These are phyloP conservation scores for Artemisia annua DNA, from an alignment of 129 eudicot genomes.

Conservation along the genomic window DNA sequence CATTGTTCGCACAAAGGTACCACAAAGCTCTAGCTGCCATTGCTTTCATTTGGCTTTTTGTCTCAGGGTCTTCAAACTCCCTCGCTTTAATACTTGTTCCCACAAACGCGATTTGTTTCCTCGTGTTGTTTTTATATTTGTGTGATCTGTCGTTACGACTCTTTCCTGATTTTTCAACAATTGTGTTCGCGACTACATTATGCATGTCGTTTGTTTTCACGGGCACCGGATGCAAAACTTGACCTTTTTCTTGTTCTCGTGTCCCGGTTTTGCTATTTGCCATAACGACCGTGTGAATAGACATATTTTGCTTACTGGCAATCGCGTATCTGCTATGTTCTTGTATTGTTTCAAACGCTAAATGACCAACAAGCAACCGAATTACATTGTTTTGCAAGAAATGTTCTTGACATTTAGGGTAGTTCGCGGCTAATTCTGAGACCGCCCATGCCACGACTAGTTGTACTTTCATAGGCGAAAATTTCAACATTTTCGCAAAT, in stretches of 20 bases:
- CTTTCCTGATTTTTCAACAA: conserved; percentile 23
- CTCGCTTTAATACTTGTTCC: conserved; percentile 54
- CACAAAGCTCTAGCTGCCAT: conserved; percentile 67
- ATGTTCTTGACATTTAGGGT: conserved; percentile 61
- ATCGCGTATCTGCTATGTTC: conserved; percentile 56
- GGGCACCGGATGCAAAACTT: conserved; percentile 21
- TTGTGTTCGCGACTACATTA: conserved; percentile 38
- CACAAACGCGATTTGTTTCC: conserved; percentile 20
- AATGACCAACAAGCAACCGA: conserved; percentile 51
- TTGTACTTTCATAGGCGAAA: conserved; percentile 51
- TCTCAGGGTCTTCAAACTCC: conserved; percentile 51
- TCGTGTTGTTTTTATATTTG: conserved; percentile 3
- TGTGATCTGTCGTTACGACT: conserved; percentile 3
- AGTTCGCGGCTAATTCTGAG: conserved; percentile 51
- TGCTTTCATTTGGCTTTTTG: conserved; percentile 63
- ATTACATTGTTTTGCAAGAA: conserved; percentile 49
- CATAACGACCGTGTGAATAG: conserved; percentile 45
- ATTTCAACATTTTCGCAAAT: conserved; percentile 47
- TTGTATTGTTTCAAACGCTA: conserved; percentile 59
- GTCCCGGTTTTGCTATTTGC: conserved; percentile 13
- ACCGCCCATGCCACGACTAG: conserved; percentile 62
- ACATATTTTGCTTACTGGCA: conserved; percentile 38
- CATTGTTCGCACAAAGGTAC: conserved; percentile 47
- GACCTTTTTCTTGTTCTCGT: conserved; percentile 4
- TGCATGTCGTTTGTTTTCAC: conserved; percentile 27